These are phyloP conservation scores for Dioscorea cayenensis DNA, from an alignment of 116 monocot genomes.

Conservation along the genomic window DNA sequence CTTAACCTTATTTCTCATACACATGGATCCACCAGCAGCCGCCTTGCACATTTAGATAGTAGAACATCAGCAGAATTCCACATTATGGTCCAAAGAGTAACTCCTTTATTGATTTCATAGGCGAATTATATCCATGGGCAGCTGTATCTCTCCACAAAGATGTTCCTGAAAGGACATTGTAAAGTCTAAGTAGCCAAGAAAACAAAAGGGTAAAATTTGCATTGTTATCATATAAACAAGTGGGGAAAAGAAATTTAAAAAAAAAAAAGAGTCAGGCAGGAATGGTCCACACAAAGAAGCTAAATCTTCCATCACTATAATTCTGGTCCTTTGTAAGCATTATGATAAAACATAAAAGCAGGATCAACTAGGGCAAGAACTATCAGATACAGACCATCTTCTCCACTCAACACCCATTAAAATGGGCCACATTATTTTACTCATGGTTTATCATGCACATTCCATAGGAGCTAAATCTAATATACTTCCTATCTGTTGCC, in stretches of 20 bases:
- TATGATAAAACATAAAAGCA: not conserved
- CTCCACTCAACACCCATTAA: not conserved
- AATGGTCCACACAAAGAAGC: not conserved
- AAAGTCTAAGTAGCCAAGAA: not conserved
- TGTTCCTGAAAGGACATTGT: constrained; percentile 21
- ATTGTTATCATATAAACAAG: too few species aligned
- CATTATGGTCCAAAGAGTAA: constrained; percentile 26
- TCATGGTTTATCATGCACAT: too few species aligned
- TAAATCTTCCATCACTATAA: not conserved
- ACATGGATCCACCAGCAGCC: too few species aligned
- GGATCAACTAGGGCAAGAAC: not conserved
- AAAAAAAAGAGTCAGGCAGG: not conserved
- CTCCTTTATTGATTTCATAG: constrained; percentile 56
- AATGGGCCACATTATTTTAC: too few species aligned
- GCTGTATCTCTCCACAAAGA: constrained; percentile 61
- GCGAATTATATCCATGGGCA: constrained; percentile 59
- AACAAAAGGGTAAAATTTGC: not conserved
- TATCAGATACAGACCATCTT: not conserved
- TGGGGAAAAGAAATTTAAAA: too few species aligned
- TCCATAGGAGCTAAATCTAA: too few species aligned
- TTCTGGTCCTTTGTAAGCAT: not conserved
- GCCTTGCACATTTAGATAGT: too few species aligned
- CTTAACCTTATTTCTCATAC: too few species aligned
- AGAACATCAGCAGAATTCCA: too few species aligned
- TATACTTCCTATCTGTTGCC: too few species aligned